Percentiles rank a stretch among this genome's conserved stretches.
Conservation (phyloP, 495 filamentous ascomycete genomes). For the Filosporella fistucella region DNA sequence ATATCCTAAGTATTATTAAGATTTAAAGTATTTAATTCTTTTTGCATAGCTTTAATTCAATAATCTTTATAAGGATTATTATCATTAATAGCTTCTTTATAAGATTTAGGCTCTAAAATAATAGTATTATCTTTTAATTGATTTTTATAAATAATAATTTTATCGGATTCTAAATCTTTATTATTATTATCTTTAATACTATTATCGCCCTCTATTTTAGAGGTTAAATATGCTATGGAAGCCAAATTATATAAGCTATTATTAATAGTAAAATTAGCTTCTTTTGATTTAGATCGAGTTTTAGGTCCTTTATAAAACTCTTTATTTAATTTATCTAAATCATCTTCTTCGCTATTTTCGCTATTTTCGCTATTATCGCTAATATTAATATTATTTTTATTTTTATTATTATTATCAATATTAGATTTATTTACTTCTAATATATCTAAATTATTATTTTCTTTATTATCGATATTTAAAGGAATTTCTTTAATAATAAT, state of each 20-base stretch:
- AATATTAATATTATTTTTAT: neutral
- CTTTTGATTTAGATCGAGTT: no score
- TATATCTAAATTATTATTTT: neutral
- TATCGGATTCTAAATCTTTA: no score
- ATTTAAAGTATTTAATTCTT: neutral
- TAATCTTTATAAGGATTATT: conserved; percentile 8
- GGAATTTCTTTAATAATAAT: no score
- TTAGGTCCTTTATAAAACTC: no score
- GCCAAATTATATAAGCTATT: no score
- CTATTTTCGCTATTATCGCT: neutral
- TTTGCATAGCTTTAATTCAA: conserved; percentile 2
- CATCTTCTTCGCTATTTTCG: neutral
- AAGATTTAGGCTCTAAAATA: neutral
- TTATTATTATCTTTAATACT: no score
- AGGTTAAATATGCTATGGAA: no score
- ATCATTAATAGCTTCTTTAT: conserved; percentile 7
- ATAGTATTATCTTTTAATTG: neutral
- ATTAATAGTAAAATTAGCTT: no score
- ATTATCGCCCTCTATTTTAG: no score
- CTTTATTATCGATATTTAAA: no score
- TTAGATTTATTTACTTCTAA: neutral
- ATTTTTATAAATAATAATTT: conserved; percentile 3
- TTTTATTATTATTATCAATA: neutral
- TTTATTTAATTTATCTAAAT: neutral
- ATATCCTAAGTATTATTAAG: neutral